phyloP scores from a whole-genome alignment of 2,329 filamentous ascomycete genomes.

The Fusarium nodosum region DNA sequence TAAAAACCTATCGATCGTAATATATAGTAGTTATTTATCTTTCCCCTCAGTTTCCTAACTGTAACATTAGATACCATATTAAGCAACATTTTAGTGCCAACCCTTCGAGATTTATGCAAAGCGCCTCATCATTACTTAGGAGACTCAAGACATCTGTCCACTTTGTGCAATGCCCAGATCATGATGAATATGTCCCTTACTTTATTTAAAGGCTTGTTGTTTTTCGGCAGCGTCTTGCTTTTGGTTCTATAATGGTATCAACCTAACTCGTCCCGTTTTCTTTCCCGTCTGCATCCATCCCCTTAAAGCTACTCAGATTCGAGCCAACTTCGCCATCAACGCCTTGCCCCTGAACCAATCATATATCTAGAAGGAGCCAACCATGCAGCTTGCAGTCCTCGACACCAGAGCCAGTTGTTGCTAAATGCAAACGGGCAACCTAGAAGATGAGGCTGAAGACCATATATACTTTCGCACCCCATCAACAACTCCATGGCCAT shows the following conservation, averaged over 20 bases:
- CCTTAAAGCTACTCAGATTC: conserved; percentile 13
- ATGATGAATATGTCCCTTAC: not conserved
- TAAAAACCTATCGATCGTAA: conserved; percentile 27
- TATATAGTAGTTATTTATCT: conserved; percentile 34
- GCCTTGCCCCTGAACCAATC: conserved; percentile 11
- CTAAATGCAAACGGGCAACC: conserved; percentile 8
- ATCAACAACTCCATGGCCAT: conserved; percentile 25
- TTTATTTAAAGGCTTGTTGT: not conserved
- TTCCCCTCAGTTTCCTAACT: not conserved
- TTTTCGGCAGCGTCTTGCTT: conserved; percentile 11
- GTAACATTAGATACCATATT: conserved; percentile 20
- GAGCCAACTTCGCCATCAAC: conserved; percentile 25
- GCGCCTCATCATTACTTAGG: not conserved
- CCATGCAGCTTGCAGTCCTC: not conserved
- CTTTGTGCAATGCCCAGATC: not conserved
- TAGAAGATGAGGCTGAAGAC: conserved; percentile 5
- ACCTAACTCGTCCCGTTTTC: not conserved
- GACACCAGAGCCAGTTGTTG: not conserved
- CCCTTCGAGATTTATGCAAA: not conserved
- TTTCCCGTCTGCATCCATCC: conserved; percentile 3
- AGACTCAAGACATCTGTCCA: not conserved
- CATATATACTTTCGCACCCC: conserved; percentile 15
- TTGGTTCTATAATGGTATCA: conserved; percentile 34
- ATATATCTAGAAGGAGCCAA: conserved; percentile 15
- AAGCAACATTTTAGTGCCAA: not conserved